These are phyloP conservation scores for Nephelium lappaceum DNA, from an alignment of 345 rosid species.

Conservation along the genomic window DNA sequence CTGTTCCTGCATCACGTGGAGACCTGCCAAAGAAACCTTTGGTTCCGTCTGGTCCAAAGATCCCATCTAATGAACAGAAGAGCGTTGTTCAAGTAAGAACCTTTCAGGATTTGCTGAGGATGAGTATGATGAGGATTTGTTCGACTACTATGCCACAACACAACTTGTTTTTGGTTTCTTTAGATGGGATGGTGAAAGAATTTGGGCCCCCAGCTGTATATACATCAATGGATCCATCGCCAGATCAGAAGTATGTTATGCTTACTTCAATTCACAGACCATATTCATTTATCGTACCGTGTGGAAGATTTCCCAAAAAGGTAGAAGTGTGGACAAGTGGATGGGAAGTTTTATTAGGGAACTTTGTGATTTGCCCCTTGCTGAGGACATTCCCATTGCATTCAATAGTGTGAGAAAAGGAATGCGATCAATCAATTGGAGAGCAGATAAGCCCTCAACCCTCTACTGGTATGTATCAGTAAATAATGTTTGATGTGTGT, in stretches of 20 bases:
- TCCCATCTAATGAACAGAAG: conserved; percentile 74
- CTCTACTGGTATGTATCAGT: conserved; percentile 68
- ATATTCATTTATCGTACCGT: conserved; percentile 87
- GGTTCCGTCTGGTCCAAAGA: conserved; percentile 90
- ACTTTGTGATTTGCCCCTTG: conserved; percentile 88
- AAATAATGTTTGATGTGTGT: background rate
- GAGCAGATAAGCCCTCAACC: conserved; percentile 91
- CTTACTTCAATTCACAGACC: conserved; percentile 80
- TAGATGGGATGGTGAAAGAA: conserved; percentile 71
- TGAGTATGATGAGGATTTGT: conserved; percentile 89
- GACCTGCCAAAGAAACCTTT: conserved; percentile 83
- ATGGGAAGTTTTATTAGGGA: conserved; percentile 78
- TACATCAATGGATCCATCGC: conserved; percentile 89
- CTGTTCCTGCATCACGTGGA: conserved; percentile 77
- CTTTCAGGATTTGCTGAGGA: conserved; percentile 91
- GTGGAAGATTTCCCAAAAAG: conserved; percentile 95
- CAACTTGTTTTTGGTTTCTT: conserved; percentile 78
- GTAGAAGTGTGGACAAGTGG: conserved; percentile 85
- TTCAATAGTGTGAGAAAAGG: conserved; percentile 90
- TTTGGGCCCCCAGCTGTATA: conserved; percentile 85
- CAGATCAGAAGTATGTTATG: conserved; percentile 77
- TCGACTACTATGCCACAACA: conserved; percentile 87
- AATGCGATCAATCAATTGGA: conserved; percentile 91
- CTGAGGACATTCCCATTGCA: conserved; percentile 93
- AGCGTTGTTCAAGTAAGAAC: conserved; percentile 82